Evolutionary conservation across 73 alveolate genomes (phyloP).

Genomic region (Urostyla sp.): DNA sequence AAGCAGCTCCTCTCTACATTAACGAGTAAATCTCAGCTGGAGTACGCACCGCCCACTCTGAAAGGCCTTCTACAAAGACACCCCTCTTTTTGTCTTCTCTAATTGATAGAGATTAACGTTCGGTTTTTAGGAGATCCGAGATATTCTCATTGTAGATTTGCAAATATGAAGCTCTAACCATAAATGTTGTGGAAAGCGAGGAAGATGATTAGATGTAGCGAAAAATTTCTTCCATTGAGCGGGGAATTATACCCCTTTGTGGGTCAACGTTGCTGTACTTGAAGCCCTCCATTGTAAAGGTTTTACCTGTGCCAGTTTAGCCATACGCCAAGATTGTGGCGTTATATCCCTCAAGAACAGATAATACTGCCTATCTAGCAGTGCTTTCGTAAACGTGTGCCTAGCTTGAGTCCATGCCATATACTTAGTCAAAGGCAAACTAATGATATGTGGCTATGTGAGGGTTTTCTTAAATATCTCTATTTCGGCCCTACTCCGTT

Average conservation of each 20-base stretch:
- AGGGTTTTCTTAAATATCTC: conserved; percentile 79
- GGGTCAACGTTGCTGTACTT: conserved; percentile 92
- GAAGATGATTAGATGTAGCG: conserved; percentile 85
- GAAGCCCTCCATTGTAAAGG: conserved; percentile 99
- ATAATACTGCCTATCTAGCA: conserved; percentile 71
- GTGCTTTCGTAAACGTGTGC: conserved; percentile 67
- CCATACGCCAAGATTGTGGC: conserved; percentile 99
- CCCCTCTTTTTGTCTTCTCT: conserved; percentile 97
- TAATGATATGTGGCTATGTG: conserved; percentile 56
- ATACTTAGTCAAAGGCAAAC: conserved; percentile 72
- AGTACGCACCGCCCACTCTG: conserved; percentile 96
- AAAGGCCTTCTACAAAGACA: conserved; percentile 94
- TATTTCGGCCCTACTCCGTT: conserved; percentile 82
- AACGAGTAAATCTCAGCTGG: conserved; percentile 83
- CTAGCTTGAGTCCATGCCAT: conserved; percentile 64
- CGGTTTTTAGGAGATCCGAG: conserved; percentile 95
- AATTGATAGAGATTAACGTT: conserved; percentile 76
- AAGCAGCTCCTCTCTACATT: conserved; percentile 88
- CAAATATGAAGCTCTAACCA: conserved; percentile 93
- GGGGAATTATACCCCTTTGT: conserved; percentile 97
- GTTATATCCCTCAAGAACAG: conserved; percentile 96
- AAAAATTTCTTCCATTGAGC: conserved; percentile 97
- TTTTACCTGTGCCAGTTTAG: conserved; percentile 99
- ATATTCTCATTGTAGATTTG: conserved; percentile 95
- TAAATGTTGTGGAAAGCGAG: conserved; percentile 83